Conservation (phyloP, 768 basidiomycete genomes). For the Obba rivulosa region DNA sequence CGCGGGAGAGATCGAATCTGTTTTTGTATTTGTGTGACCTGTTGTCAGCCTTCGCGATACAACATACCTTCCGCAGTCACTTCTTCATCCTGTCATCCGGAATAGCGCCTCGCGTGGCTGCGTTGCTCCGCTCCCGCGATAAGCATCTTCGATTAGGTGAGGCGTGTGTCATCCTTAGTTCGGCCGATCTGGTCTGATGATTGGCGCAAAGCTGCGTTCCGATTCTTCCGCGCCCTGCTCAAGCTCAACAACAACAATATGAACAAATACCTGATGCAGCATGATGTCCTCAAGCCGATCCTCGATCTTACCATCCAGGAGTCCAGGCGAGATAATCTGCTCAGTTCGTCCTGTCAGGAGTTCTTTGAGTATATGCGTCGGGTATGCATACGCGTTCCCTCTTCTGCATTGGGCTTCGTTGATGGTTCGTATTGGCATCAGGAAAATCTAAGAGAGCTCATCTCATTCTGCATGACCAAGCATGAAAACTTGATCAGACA, state of each 20-base stretch:
- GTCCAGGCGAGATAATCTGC: conserved; percentile 81
- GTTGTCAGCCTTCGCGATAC: conserved; percentile 79
- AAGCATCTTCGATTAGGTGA: conserved; percentile 90
- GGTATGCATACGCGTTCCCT: conserved; percentile 33
- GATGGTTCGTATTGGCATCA: conserved; percentile 22
- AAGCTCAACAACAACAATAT: conserved; percentile 78
- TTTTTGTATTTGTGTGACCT: conserved; percentile 89
- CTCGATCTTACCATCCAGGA: conserved; percentile 81
- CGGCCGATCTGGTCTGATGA: conserved; percentile 3
- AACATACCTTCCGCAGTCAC: conserved; percentile 90
- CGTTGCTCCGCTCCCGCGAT: conserved; percentile 74
- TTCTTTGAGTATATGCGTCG: conserved; percentile 88
- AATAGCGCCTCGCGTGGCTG: conserved; percentile 68
- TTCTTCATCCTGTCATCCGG: conserved; percentile 83
- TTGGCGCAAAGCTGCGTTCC: conserved; percentile 66
- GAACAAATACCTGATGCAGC: conserved; percentile 71
- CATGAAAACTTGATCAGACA: conserved; percentile 62
- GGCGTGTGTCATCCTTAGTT: conserved; percentile 9
- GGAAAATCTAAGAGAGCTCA: conserved; percentile 86
- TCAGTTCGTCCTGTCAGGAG: conserved; percentile 94
- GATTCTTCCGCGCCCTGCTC: conserved; percentile 84
- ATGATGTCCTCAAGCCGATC: conserved; percentile 79
- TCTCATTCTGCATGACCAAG: conserved; percentile 76
- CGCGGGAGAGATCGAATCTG: conserved; percentile 76
- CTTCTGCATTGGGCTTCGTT: not conserved